phyloP scores from a whole-genome alignment of 805 yeast species.

The Metschnikowia arizonensis region DNA sequence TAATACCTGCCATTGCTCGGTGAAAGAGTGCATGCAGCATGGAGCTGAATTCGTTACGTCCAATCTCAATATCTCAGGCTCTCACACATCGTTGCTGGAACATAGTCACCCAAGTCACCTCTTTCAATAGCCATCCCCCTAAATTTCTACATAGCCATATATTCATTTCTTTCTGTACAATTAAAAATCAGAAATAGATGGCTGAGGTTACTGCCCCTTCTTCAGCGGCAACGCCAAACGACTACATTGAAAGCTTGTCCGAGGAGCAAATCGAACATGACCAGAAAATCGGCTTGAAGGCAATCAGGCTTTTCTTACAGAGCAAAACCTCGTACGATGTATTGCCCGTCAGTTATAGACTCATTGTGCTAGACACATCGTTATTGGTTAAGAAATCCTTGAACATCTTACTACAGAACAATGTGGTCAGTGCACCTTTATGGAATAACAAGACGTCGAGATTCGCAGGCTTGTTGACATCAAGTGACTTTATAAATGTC shows the following conservation, averaged over 20 bases:
- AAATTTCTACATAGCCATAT: neutral
- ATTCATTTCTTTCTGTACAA: neutral
- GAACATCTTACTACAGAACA: slow-evolving; percentile 85
- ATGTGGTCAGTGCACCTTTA: slow-evolving; percentile 92
- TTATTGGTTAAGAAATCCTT: slow-evolving; percentile 84
- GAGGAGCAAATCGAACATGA: slow-evolving; percentile 48
- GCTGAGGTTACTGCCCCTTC: slow-evolving; percentile 19
- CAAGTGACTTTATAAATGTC: slow-evolving; percentile 90
- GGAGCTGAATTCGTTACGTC: neutral
- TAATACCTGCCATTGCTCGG: neutral
- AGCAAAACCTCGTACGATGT: slow-evolving; percentile 96
- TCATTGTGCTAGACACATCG: slow-evolving; percentile 90
- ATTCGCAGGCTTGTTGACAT: slow-evolving; percentile 91
- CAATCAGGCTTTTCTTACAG: slow-evolving; percentile 78
- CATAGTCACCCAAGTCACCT: neutral
- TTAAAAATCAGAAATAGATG: slow-evolving; percentile 10
- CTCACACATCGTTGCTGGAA: neutral
- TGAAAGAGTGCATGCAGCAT: slow-evolving; percentile 5
- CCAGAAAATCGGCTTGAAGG: slow-evolving; percentile 71
- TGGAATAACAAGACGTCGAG: slow-evolving; percentile 89
- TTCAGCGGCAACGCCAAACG: slow-evolving; percentile 37
- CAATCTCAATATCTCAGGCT: slow-evolving; percentile 1
- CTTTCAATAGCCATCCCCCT: neutral
- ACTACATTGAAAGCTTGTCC: slow-evolving; percentile 38
- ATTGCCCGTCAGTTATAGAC: slow-evolving; percentile 87